phyloP scores from a whole-genome alignment of 805 yeast species.

The Komagataella phaffii region DNA sequence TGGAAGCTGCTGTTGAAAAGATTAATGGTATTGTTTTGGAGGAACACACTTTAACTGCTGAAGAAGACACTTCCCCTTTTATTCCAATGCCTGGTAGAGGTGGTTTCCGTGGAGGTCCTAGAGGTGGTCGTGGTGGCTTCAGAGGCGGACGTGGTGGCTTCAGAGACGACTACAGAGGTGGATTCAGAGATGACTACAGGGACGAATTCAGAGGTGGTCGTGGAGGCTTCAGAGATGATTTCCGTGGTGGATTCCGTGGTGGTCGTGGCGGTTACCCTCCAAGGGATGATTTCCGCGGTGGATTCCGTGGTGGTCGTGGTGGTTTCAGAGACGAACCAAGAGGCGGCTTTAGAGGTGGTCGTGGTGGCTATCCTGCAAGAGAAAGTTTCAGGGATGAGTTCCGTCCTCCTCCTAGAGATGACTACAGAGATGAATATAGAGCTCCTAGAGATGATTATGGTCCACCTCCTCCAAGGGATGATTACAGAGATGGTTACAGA shows the following conservation, averaged over 20 bases:
- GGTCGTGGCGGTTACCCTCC: conserved; percentile 14
- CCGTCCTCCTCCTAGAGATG: conserved; percentile 6
- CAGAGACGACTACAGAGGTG: conserved; percentile 30
- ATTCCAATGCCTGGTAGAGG: conserved; percentile 22
- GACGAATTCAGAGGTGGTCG: conserved; percentile 15
- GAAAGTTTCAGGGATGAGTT: conserved; percentile 14
- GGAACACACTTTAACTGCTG: conserved; percentile 55
- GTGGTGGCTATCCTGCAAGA: conserved; percentile 16
- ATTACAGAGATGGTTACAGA: conserved; percentile 6
- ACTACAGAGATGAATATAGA: conserved; percentile 9
- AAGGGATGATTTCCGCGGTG: conserved; percentile 10
- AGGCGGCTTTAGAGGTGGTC: conserved; percentile 25
- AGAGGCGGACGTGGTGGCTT: conserved; percentile 29
- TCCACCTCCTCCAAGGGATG: conserved; percentile 6
- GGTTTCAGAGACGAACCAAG: conserved; percentile 23
- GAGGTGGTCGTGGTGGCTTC: conserved; percentile 29
- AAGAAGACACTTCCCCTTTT: conserved; percentile 61
- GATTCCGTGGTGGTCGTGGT: conserved; percentile 11
- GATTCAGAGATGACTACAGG: conserved; percentile 21
- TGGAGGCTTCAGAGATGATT: conserved; percentile 16
- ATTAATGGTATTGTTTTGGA: conserved; percentile 61
- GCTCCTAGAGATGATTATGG: conserved; percentile 16
- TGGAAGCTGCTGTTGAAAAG: conserved; percentile 60
- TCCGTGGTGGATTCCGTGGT: conserved; percentile 14
- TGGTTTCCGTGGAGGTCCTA: conserved; percentile 28